These are phyloP conservation scores for Colletotrichum graminicola DNA, from an alignment of 2,329 filamentous ascomycete species.

Conservation along the genomic window DNA sequence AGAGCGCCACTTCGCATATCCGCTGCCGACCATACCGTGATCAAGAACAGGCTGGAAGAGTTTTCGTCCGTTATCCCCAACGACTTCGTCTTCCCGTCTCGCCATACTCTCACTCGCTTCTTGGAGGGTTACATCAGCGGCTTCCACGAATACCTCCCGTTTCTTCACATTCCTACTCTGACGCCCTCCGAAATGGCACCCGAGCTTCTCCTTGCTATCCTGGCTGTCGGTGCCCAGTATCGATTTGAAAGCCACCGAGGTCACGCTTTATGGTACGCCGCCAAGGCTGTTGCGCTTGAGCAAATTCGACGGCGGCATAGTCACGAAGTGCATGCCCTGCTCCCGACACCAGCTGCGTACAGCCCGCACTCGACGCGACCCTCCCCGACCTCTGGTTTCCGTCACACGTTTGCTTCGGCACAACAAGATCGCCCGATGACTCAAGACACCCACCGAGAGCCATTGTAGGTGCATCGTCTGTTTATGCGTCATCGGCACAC, in stretches of 20 bases:
- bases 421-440: slow-evolving; percentile 68
- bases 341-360: slow-evolving; percentile 69
- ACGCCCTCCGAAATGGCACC: slow-evolving; percentile 73
- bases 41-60: slow-evolving; percentile 70
- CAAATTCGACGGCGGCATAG: slow-evolving; percentile 70
- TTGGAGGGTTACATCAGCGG: slow-evolving; percentile 78
- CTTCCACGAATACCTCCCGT: slow-evolving; percentile 69
- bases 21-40: slow-evolving; percentile 65
- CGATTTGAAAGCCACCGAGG: slow-evolving; percentile 71
- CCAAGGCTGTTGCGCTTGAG: slow-evolving; percentile 68
- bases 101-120: slow-evolving; percentile 76
- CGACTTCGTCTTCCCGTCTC: slow-evolving; percentile 76
- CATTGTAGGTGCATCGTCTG: slow-evolving; percentile 62
- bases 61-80: slow-evolving; percentile 70
- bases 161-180: slow-evolving; percentile 77
- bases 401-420: slow-evolving; percentile 70
- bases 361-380: slow-evolving; percentile 71
- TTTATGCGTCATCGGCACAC: not conserved
- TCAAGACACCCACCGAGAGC: slow-evolving; percentile 70
- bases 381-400: slow-evolving; percentile 68
- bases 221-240: slow-evolving; percentile 77
- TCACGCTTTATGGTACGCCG: slow-evolving; percentile 72
- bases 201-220: slow-evolving; percentile 75
- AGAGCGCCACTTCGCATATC: slow-evolving; percentile 62
- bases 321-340: slow-evolving; percentile 66